These are phyloP conservation scores for Albugo candida DNA, from an alignment of 352 stramenopile species.

Conservation along the genomic window DNA sequence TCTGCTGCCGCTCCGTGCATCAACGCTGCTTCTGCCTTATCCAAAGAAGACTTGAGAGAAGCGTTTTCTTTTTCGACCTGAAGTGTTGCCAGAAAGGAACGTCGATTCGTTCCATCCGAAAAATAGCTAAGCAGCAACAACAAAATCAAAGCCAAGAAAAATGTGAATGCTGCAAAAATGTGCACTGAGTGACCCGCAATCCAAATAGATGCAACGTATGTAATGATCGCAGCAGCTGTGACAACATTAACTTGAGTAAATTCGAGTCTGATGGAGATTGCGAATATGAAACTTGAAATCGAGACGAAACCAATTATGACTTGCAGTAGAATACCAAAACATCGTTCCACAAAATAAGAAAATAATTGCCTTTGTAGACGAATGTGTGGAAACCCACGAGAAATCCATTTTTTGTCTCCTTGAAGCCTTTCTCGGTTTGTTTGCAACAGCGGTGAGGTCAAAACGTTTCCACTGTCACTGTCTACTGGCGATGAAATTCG, in stretches of 20 bases:
- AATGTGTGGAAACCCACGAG: not conserved
- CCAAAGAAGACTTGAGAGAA: conserved; percentile 52
- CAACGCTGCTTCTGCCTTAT: conserved; percentile 57
- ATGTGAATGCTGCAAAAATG: conserved; percentile 41
- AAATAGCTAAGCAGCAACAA: conserved; percentile 63
- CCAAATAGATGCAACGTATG: conserved; percentile 40
- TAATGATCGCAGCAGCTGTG: conserved; percentile 23
- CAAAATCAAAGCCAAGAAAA: conserved; percentile 40
- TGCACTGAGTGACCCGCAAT: conserved; percentile 35
- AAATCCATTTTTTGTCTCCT: not conserved
- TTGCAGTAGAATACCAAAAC: conserved; percentile 27
- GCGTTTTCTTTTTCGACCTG: conserved; percentile 76
- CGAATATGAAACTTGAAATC: conserved; percentile 67
- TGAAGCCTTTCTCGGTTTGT: not conserved
- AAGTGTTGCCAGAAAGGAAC: conserved; percentile 66
- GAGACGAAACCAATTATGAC: conserved; percentile 44
- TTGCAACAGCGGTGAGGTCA: no score
- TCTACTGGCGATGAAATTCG: no score
- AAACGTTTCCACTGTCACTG: no score
- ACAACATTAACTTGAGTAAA: conserved; percentile 74
- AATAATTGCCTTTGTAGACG: not conserved
- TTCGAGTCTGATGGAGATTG: conserved; percentile 71
- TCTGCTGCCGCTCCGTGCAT: conserved; percentile 49
- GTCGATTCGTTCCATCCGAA: conserved; percentile 53
- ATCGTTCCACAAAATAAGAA: conserved; percentile 4